Percentiles rank a stretch among this genome's conserved stretches.
Conservation (phyloP, 805 yeast genomes). For the Wickerhamomyces chaumierensis region DNA sequence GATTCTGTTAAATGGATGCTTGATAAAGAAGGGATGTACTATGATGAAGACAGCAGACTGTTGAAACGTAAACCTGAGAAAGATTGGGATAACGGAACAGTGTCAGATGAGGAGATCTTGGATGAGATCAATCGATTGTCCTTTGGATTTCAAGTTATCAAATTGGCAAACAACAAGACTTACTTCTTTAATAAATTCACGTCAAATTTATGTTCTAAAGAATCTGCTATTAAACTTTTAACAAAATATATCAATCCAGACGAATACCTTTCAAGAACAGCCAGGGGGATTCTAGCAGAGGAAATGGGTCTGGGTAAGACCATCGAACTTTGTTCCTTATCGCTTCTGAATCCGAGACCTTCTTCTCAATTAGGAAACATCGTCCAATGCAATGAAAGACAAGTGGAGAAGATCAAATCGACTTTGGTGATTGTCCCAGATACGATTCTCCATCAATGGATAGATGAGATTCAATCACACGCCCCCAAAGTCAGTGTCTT, state of each 20-base stretch:
- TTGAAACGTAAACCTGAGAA: conserved; percentile 17
- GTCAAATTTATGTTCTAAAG: conserved; percentile 30
- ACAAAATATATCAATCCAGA: conserved; percentile 12
- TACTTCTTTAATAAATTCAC: conserved; percentile 41
- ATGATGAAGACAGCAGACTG: conserved; percentile 19
- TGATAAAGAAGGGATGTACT: conserved; percentile 33
- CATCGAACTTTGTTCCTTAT: conserved; percentile 64
- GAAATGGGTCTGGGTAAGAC: conserved; percentile 99
- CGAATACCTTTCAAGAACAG: conserved; percentile 1
- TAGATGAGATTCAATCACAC: conserved; percentile 49
- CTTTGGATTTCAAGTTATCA: conserved; percentile 36
- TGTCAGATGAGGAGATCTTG: conserved; percentile 18
- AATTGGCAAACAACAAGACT: background rate
- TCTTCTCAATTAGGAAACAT: conserved; percentile 2
- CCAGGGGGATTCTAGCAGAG: conserved; percentile 64
- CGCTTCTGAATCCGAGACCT: conserved; percentile 49
- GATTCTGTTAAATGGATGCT: conserved; percentile 49
- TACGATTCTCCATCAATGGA: conserved; percentile 80
- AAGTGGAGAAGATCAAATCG: conserved; percentile 39
- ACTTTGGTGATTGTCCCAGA: conserved; percentile 82
- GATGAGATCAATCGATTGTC: conserved; percentile 28
- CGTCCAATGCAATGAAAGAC: conserved; percentile 6
- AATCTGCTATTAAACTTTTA: conserved; percentile 21
- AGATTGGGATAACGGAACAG: conserved; percentile 10
- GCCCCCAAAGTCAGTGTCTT: conserved; percentile 54